Evolutionary conservation across 306 rosid species (phyloP), one percentile per base, ranked within the genome.

Genomic region (Rosa lucieae): DNA sequence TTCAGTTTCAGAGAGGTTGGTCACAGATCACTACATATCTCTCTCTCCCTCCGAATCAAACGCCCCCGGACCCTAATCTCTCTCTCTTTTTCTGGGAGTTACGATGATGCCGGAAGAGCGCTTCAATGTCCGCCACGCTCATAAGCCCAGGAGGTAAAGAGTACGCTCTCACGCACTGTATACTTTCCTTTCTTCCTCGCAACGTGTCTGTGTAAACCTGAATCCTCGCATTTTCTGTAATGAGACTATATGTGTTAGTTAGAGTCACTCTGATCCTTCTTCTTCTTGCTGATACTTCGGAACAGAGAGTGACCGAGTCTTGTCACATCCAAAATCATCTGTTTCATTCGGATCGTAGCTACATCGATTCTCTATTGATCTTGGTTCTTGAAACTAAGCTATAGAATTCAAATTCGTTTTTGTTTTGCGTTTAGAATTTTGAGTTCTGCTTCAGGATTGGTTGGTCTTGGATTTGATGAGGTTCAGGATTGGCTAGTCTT

Each of bases 51-150:
- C 84, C 70, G 70, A 75, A 75, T 26, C 58, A 23, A 43, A 44
- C 78, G 69, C 68, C 51, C 51, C 5, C 42, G 75, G 75, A 63
- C 79, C 85, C 84, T 70, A 23, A 78, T 74, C 66, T 53, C 71
- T 71, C 76, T 52, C 72, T 55, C 74, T 67, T 29, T 67, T 65
- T 53, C 72, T 66, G 67, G 70, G 29, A 48, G 83, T 90, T 85
- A 21, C 65, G 65, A 65, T 48, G n/a, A 93, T 90, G 89, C 46
- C 82, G 94, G 89, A 84, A n/a, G 77, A 77, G 81, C 61, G 72
- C 74, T 87, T 76, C 86, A 82, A 80, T 77, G 74, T 85, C 87
- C 87, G 81, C 87, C 91, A 90, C 89, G 80, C 69, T 73, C 82
- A 84, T 74, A 79, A 88, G 39, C 86, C 84, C 17, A 84, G 77